Evolutionary conservation across 2,329 filamentous ascomycete genomes (phyloP).

Genomic region (Tolypocladium tundrense): DNA sequence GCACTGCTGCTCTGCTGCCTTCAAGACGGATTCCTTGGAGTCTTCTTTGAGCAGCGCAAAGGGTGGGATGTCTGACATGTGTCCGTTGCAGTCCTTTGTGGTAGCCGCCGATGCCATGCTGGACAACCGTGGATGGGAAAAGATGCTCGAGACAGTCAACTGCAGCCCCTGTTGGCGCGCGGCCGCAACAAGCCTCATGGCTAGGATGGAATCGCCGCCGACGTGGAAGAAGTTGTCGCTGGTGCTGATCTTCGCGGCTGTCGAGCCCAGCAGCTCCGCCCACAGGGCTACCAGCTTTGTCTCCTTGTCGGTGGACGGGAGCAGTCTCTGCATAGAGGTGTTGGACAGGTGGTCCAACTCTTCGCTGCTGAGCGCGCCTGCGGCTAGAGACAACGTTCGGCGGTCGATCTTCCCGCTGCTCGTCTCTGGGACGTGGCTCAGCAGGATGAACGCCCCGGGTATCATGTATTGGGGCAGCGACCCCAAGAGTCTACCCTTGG

Average conservation of each 20-base stretch:
- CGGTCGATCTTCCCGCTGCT: neutral
- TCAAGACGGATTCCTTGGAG: neutral
- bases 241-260: constrained; percentile 16
- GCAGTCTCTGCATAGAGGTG: neutral
- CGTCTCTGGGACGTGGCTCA: neutral
- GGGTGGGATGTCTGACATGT: neutral
- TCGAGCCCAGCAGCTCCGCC: constrained; percentile 4
- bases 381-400: neutral
- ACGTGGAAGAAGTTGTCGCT: constrained; percentile 36
- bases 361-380: neutral
- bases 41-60: constrained; percentile 1
- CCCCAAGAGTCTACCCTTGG: neutral
- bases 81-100: neutral
- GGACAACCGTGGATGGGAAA: constrained; percentile 13
- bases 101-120: neutral
- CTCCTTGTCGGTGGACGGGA: neutral
- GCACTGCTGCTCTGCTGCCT: neutral
- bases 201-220: constrained; percentile 34
- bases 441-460: constrained; percentile 28
- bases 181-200: constrained; percentile 28
- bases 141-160: constrained; percentile 31
- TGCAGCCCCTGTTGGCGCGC: constrained; percentile 23
- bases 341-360: neutral
- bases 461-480: constrained; percentile 27
- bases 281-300: neutral